phyloP scores from a whole-genome alignment of 345 rosid species.

The Combretum micranthum region DNA sequence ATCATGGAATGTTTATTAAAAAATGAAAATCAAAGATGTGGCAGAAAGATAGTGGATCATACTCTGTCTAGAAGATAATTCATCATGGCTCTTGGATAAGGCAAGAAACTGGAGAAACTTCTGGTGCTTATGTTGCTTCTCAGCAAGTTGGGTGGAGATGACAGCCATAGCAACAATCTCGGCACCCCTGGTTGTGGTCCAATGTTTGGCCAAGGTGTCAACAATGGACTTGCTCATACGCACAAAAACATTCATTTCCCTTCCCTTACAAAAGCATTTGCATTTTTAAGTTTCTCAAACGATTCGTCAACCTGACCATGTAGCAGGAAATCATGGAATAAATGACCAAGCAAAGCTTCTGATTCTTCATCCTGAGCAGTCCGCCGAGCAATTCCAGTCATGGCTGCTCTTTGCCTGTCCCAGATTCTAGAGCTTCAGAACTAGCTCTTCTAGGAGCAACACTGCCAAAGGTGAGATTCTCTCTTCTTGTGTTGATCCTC shows the following conservation, averaged over 20 bases:
- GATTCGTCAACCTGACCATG: constrained; percentile 61
- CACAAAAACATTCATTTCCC: constrained; percentile 81
- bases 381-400: constrained; percentile 48
- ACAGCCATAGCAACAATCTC: constrained; percentile 77
- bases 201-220: constrained; percentile 94
- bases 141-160: constrained; percentile 62
- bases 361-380: constrained; percentile 84
- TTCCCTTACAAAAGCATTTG: constrained; percentile 89
- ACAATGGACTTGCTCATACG: constrained; percentile 78
- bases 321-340: constrained; percentile 67
- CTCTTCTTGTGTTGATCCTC: constrained; percentile 62
- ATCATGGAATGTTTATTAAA: too few species aligned
- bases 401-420: constrained; percentile 40
- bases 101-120: constrained; percentile 92
- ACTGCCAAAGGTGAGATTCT: constrained; percentile 33
- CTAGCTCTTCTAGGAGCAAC: constrained; percentile 57
- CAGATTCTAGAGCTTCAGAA: constrained; percentile 54
- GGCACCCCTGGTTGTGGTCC: constrained; percentile 97
- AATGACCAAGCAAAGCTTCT: constrained; percentile 75
- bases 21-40: background rate
- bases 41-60: constrained; percentile 15
- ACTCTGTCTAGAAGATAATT: constrained; percentile 80
- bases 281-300: constrained; percentile 53
- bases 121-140: constrained; percentile 88
- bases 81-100: constrained; percentile 95